Conservation (phyloP, 2,329 filamentous ascomycete genomes). For the Beauveria australis region DNA sequence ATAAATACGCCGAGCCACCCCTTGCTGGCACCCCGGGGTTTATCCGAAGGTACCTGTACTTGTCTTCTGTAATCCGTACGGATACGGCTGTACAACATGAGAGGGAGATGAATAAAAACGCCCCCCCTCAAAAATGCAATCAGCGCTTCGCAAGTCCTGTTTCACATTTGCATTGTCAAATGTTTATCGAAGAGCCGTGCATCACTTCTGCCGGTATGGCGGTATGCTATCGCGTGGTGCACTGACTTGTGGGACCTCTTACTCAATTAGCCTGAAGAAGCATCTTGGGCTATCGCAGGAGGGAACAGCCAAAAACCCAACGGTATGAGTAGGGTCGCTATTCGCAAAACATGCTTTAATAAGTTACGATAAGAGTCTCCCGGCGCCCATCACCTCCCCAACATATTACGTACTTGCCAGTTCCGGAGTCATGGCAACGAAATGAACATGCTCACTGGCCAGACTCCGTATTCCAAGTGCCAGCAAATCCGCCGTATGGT, state of each 20-base stretch:
- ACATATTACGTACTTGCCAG: conserved; percentile 11
- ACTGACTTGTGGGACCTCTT: background rate
- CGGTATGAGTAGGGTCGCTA: background rate
- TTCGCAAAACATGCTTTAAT: background rate
- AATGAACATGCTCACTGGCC: conserved; percentile 15
- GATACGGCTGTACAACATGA: too few species aligned
- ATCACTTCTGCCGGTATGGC: background rate
- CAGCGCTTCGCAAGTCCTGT: too few species aligned
- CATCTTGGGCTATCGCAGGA: background rate
- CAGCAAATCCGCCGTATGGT: conserved; percentile 12
- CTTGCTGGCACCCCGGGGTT: too few species aligned
- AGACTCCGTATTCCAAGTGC: conserved; percentile 16
- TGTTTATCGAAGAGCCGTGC: background rate
- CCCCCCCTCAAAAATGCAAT: too few species aligned
- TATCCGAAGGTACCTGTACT: too few species aligned
- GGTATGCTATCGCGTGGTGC: background rate
- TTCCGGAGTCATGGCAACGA: conserved; percentile 16
- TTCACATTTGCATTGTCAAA: too few species aligned
- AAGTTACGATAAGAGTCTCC: background rate
- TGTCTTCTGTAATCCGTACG: too few species aligned
- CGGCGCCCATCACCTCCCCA: background rate
- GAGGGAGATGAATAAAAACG: too few species aligned
- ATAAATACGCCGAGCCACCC: background rate
- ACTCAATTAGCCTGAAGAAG: background rate
- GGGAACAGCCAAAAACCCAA: background rate